These are phyloP conservation scores for Nicotiana rustica DNA, from an alignment of 305 asterid species.

Conservation along the genomic window DNA sequence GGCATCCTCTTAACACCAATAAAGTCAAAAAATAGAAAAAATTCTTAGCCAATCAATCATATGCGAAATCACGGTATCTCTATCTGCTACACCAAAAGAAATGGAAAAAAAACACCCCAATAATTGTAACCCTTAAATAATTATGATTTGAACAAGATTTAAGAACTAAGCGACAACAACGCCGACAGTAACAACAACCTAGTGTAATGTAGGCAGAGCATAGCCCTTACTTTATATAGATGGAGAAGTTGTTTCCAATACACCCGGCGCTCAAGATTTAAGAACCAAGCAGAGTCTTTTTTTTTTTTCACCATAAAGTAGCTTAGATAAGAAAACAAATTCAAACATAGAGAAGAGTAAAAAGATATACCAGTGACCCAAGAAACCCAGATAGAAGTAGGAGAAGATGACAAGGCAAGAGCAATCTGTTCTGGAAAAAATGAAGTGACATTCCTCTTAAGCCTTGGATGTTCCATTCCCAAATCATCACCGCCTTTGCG, in stretches of 20 bases:
- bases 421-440: conserved; percentile 83
- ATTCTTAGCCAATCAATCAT: too few relatives aligned
- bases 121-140: not conserved
- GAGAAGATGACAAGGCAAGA: conserved; percentile 64
- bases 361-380: conserved; percentile 70
- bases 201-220: too few relatives aligned
- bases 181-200: too few relatives aligned
- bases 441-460: conserved; percentile 58
- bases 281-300: not conserved
- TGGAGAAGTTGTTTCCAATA: too few relatives aligned
- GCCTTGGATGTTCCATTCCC: conserved; percentile 75
- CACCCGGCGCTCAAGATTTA: too few relatives aligned
- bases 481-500: conserved; percentile 82
- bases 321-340: not conserved
- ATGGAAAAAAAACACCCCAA: too few relatives aligned
- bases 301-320: not conserved
- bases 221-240: too few relatives aligned
- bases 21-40: too few relatives aligned
- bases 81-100: not conserved
- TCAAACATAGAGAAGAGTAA: not conserved
- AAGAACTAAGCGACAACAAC: not conserved
- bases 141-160: not conserved
- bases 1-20: not conserved
- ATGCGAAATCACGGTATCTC: not conserved
- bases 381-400: conserved; percentile 77